Conservation (phyloP, 2,329 filamentous ascomycete species). For the Myrmaecium sp. region DNA sequence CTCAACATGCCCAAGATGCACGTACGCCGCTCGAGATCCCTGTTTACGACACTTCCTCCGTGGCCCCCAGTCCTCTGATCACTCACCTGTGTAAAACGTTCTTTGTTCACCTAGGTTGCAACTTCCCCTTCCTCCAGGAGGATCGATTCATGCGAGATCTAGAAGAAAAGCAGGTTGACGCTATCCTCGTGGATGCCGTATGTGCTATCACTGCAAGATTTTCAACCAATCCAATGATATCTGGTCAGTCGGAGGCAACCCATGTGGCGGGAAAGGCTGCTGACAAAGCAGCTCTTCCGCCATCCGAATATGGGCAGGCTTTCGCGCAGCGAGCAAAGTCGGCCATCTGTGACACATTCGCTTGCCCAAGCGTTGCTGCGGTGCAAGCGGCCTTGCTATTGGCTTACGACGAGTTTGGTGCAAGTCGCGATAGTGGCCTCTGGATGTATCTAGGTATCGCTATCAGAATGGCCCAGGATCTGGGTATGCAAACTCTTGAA, state of each 20-base stretch:
- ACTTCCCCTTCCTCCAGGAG: constrained; percentile 65
- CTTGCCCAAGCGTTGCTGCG: constrained; percentile 66
- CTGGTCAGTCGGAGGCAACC: constrained; percentile 33
- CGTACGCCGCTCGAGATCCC: constrained; percentile 34
- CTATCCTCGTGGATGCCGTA: constrained; percentile 73
- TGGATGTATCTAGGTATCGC: constrained; percentile 90
- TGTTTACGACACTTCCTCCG: constrained; percentile 59
- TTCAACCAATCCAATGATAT: constrained; percentile 41
- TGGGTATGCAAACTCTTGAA: constrained; percentile 68
- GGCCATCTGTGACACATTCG: constrained; percentile 68
- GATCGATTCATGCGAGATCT: constrained; percentile 59
- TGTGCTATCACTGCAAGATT: constrained; percentile 72
- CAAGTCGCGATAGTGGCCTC: constrained; percentile 71
- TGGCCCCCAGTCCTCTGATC: constrained; percentile 59
- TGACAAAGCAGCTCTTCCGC: constrained; percentile 13
- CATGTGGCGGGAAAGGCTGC: constrained; percentile 12
- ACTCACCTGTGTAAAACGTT: constrained; percentile 64
- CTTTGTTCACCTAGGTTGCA: constrained; percentile 68
- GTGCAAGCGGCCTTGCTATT: constrained; percentile 72
- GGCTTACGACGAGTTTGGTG: constrained; percentile 79
- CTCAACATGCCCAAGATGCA: constrained; percentile 19
- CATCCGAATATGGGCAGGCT: constrained; percentile 54
- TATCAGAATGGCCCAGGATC: constrained; percentile 64
- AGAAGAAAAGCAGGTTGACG: constrained; percentile 63
- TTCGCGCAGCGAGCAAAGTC: constrained; percentile 71